phyloP scores from a whole-genome alignment of 2,329 filamentous ascomycete genomes.

The Colletotrichum sp. region DNA sequence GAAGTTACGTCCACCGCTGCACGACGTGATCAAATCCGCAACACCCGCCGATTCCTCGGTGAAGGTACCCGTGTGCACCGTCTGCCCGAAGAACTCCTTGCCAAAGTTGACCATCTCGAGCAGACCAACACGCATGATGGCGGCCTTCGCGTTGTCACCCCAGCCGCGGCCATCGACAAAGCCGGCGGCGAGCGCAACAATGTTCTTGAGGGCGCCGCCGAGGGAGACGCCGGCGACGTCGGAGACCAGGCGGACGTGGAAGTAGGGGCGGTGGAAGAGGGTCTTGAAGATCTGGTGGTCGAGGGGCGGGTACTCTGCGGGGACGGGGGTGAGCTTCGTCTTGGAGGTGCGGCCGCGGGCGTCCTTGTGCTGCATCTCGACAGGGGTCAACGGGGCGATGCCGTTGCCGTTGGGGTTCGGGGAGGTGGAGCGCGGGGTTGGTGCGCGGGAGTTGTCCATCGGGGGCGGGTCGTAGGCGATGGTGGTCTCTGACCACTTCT shows the following conservation, averaged over 20 bases:
- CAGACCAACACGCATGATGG: conserved; percentile 94
- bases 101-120: conserved; percentile 97
- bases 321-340: conserved; percentile 76
- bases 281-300: conserved; percentile 83
- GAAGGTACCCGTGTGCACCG: conserved; percentile 82
- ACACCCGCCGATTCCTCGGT: conserved; percentile 97
- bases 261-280: conserved; percentile 95
- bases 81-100: conserved; percentile 87
- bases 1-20: conserved; percentile 91
- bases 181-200: conserved; percentile 91
- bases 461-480: conserved; percentile 93
- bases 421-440: conserved; percentile 60
- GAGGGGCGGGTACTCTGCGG: conserved; percentile 82
- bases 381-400: conserved; percentile 39
- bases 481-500: conserved; percentile 97
- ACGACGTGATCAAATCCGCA: conserved; percentile 94
- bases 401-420: conserved; percentile 51
- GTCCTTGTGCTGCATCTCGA: conserved; percentile 69
- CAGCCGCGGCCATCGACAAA: conserved; percentile 96
- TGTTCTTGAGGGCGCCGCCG: conserved; percentile 94
- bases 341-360: conserved; percentile 70
- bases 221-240: conserved; percentile 98
- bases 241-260: conserved; percentile 91
- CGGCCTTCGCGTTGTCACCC: conserved; percentile 99
- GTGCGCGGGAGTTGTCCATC: conserved; percentile 78